Evolutionary conservation across 2,329 filamentous ascomycete species (phyloP).

Genomic region (Cercospora sp.): DNA sequence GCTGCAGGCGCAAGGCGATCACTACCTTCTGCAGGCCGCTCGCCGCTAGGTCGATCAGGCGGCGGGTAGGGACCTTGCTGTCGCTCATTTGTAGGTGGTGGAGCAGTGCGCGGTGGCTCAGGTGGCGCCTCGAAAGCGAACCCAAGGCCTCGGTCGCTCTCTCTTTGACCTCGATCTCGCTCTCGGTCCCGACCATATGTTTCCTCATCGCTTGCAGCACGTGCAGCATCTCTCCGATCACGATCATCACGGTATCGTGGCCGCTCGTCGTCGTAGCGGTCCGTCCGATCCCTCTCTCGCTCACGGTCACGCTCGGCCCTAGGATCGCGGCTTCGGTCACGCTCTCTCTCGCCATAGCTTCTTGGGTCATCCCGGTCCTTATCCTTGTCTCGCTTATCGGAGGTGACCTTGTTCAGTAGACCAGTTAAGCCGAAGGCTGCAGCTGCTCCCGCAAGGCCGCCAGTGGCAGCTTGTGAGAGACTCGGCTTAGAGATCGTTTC

Average conservation of each 20-base stretch:
- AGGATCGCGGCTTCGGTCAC: slow-evolving; percentile 28
- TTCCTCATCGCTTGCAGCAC: slow-evolving; percentile 31
- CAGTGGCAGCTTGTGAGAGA: slow-evolving; percentile 34
- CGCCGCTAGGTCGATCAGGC: slow-evolving; percentile 5
- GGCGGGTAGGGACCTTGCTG: slow-evolving; percentile 15
- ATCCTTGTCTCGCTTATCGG: slow-evolving; percentile 30
- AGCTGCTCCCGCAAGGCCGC: slow-evolving; percentile 37
- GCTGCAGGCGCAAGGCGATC: slow-evolving; percentile 7
- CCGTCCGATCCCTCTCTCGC: slow-evolving; percentile 21
- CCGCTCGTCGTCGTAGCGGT: slow-evolving; percentile 26
- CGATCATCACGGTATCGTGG: slow-evolving; percentile 27
- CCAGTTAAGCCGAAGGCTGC: slow-evolving; percentile 36
- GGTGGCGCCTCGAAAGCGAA: slow-evolving; percentile 38
- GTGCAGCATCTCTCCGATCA: slow-evolving; percentile 16
- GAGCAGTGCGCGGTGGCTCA: slow-evolving; percentile 30
- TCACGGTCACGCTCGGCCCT: slow-evolving; percentile 25
- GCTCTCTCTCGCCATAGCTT: slow-evolving; percentile 27
- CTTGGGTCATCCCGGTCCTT: slow-evolving; percentile 28
- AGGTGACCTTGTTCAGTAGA: slow-evolving; percentile 31
- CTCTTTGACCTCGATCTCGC: slow-evolving; percentile 30
- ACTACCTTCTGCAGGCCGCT: slow-evolving; percentile 1
- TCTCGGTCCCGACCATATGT: slow-evolving; percentile 31
- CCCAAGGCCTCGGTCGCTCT: slow-evolving; percentile 36
- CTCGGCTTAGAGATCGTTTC: slow-evolving; percentile 29
- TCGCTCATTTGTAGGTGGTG: slow-evolving; percentile 22